Evolutionary conservation across 441 rosid species (phyloP), one percentile per base, ranked within the genome.

Genomic region (Aquilaria agallochum): DNA sequence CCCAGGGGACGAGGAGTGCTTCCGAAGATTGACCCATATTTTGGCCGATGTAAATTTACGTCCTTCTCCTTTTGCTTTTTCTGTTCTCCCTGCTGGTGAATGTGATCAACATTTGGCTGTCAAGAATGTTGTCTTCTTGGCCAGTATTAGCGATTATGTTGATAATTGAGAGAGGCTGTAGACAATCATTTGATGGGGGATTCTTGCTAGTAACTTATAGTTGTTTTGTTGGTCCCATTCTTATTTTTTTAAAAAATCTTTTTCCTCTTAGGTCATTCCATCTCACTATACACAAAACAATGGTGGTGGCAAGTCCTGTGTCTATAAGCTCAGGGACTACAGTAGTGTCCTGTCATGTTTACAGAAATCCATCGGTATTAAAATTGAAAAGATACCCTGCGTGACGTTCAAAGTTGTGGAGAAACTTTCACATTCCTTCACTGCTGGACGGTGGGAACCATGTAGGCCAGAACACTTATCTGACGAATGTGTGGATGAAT

Each of bases 281-380:
- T 78, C 89, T 20, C 95, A 81, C 74, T 89, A 83, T 64, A 90
- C 98, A 2, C 98, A 94, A 72, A 80, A 80, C 66, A 66, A 74
- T 14, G 80, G 78, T 27, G 97, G 98, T 73, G 89, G 88, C 65
- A 84, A 80, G 78, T 91, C 96, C 55, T 80, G 92, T 15, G 95
- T 90, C 51, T 90, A 84, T 72, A 85, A 94, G 70, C 82, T 90
- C 7, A 68, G 76, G 27, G 93, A 94, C 57, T 90, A 87, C 66
- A 80, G 74, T 76, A 73, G 69, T 40, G 92, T 94, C 71, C 69
- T 78, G 31, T 71, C 76, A 49, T 79, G 93, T 65, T 75, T 94
- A 20, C 82, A 78, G 84, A 83, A 80, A 68, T 74, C 76, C 33
- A 79, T 68, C 74, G 70, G 68, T 13, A 65, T 89, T 47, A 82